Percentiles rank a stretch among this genome's conserved stretches.
These are phyloP conservation scores for Leishmania arabica DNA, from an alignment of 208 protist species.

Conservation along the genomic window DNA sequence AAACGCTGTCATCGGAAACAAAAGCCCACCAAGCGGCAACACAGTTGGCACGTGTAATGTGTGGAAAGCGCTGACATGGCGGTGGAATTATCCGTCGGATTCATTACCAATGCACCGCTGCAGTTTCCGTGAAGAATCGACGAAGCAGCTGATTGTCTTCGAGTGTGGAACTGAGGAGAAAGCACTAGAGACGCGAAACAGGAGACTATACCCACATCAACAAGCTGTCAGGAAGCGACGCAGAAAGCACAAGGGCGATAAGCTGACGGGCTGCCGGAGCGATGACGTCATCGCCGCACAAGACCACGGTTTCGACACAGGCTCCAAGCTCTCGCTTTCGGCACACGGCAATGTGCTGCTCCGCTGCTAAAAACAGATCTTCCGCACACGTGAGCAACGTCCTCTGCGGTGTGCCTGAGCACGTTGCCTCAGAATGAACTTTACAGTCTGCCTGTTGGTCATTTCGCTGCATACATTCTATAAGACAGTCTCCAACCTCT, in stretches of 20 bases:
- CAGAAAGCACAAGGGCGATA: constrained; percentile 9
- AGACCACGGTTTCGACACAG: constrained; percentile 14
- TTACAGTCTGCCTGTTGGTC: neutral
- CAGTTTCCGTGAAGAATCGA: neutral
- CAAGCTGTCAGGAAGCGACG: constrained; percentile 10
- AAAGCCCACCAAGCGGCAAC: neutral
- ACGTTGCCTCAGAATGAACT: neutral
- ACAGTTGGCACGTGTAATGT: neutral
- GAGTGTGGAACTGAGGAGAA: neutral
- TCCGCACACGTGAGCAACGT: neutral
- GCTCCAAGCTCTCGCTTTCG: constrained; percentile 11
- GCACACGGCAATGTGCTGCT: constrained; percentile 14
- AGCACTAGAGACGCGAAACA: neutral
- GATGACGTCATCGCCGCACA: constrained; percentile 10
- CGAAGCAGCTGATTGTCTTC: neutral
- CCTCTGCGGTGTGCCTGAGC: neutral
- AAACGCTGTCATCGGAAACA: neutral
- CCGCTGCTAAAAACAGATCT: neutral
- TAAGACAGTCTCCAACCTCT: neutral
- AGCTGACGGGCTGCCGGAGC: constrained; percentile 4
- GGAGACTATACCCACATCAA: constrained; percentile 10
- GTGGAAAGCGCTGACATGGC: neutral
- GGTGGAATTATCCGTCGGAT: neutral
- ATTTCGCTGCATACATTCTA: neutral
- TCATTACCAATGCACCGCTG: too few relatives aligned